Evolutionary conservation across 2,329 filamentous ascomycete species (phyloP), one percentile per base, ranked within the genome.

Genomic region (Aspergillus flavus): DNA sequence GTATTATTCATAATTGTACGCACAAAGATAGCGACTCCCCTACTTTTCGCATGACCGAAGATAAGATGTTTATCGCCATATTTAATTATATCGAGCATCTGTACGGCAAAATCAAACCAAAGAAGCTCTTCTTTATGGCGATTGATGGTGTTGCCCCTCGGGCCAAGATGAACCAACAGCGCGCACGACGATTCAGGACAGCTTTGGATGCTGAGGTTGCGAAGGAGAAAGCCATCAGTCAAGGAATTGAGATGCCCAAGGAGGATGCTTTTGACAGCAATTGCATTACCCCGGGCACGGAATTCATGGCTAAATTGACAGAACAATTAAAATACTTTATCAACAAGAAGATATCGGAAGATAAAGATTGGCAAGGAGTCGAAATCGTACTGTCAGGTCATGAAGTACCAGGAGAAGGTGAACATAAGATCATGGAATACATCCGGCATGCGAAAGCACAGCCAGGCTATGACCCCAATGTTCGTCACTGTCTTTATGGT

Each of bases 341-440:
- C 83, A 96, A 92, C 83, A 99, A 99, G 82, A 99, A 99, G 81
- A 90, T 99, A 12, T 95, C 93, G 2, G 94, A 99, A 78, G 95
- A 99, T 78, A 88, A 90, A 55, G 95, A 99, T 73, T 99, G 95
- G 95, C 95, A 99, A 81, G 92, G 92, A 64, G 95, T 96, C 68
- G 94, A 98, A 75, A 90, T 99, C 71, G 93, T 99, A 59, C 86
- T 99, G 63, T 99, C 95, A 6, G 95, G 96, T 60, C 96, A 99
- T 75, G 96, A 99, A 79, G 94, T 98, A 30, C 95, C 95, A 7
- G 95, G 95, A 72, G 96, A 99, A 81, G 95, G 95, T 72, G 95
- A 99, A 80, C 95, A 99, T 84, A 99, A 99, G 83, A 97, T 99
- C 80, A 99, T 99, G 95, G 96, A 99, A 80, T 99, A 99, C 79